Evolutionary conservation across 163 green algal genomes (phyloP), one percentile per base, ranked within the genome.

Genomic region (Volvox carteri): DNA sequence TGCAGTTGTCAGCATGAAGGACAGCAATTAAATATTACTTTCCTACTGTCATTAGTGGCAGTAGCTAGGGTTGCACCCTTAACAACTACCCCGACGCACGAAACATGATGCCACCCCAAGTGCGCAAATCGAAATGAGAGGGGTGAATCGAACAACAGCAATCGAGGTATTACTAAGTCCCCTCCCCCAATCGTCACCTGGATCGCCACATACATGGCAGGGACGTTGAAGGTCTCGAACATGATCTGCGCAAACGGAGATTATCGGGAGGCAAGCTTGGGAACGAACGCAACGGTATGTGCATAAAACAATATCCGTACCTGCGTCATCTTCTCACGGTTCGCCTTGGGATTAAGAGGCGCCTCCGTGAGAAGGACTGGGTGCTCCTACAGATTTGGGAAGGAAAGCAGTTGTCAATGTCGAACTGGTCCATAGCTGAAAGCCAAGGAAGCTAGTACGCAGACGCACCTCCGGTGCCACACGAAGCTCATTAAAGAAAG

Each of bases 401-500:
- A n/a, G 19, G 6, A 35, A 5, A 65, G 75, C 58, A 48, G 37
- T 50, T 68, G 19, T 30, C 37, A 58, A 12, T 35, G 12, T 16
- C 19, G 21, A 79, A 33, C 28, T 54, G 25, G n/a, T n/a, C n/a
- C n/a, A n/a, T n/a, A n/a, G n/a, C n/a, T n/a, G n/a, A n/a, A n/a
- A n/a, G n/a, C n/a, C n/a, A n/a, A n/a, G n/a, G 12, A 23, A 9
- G 77, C 5, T 5, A 39, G 28, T 8, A 83, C 28, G 56, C 2
- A 8, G 25, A 56, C 70, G 9, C 77, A 95, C 93, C 93, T 99
- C 98, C 25, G 98, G 98, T 0, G 97, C 96, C 42, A 99, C 98
- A 33, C 97, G 95, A 67, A 99, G 97, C 96, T 99, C 97, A 85
- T 99, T 99, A 95, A 99, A 99, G 87, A 99, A 99, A 72, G 97